phyloP scores from a whole-genome alignment of 2,329 filamentous ascomycete species.

The Aspergillus udagawae region DNA sequence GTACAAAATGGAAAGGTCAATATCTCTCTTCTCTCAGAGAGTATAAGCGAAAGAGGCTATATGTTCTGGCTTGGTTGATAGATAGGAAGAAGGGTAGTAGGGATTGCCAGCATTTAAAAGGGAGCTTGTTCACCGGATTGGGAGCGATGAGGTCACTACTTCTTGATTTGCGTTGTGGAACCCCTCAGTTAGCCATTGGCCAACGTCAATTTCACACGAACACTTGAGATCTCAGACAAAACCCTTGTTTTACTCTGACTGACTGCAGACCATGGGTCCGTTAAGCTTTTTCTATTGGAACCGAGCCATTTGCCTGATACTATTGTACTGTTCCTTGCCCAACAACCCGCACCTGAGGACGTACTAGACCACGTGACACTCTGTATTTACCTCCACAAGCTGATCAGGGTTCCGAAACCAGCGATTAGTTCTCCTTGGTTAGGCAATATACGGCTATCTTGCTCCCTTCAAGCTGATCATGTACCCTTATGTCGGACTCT shows the following conservation, averaged over 20 bases:
- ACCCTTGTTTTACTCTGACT: background rate
- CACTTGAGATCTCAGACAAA: too few relatives aligned
- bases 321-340: too few relatives aligned
- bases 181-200: background rate
- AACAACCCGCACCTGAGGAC: too few relatives aligned
- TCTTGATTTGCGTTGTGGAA: background rate
- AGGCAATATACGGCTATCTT: too few relatives aligned
- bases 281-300: background rate
- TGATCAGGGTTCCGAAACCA: too few relatives aligned
- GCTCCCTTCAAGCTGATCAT: too few relatives aligned
- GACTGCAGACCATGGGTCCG: background rate
- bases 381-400: too few relatives aligned
- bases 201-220: too few relatives aligned
- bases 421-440: too few relatives aligned
- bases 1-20: background rate
- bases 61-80: background rate
- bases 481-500: too few relatives aligned
- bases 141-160: slow-evolving; percentile 4
- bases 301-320: too few relatives aligned
- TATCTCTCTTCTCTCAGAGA: background rate
- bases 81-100: background rate
- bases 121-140: background rate
- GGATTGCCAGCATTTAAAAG: background rate
- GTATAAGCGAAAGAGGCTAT: background rate
- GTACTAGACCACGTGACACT: too few relatives aligned